phyloP scores from a whole-genome alignment of 176 grass and related monocot genomes.

The Saccharum officinarum region DNA sequence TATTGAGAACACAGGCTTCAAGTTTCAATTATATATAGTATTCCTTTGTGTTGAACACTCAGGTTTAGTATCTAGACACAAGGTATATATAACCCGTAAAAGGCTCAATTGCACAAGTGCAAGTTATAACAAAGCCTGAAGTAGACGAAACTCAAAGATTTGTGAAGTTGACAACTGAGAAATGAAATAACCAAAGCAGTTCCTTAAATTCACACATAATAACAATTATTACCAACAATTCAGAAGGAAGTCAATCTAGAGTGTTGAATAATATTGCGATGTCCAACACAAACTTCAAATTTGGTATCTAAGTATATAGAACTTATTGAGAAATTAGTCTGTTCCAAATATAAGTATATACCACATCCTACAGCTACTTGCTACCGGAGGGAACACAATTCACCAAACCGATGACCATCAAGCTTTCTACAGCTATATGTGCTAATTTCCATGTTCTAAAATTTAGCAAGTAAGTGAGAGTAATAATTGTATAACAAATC shows the following conservation, averaged over 20 bases:
- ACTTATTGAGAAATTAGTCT: neutral
- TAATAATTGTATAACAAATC: neutral
- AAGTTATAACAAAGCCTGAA: neutral
- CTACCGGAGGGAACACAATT: neutral
- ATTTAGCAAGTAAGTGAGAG: neutral
- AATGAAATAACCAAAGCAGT: neutral
- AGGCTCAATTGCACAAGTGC: neutral
- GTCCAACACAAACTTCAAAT: neutral
- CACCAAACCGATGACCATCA: neutral
- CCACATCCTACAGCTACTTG: neutral
- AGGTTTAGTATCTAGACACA: neutral
- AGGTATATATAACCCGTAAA: neutral
- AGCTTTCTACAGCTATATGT: neutral
- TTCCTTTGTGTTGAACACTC: neutral
- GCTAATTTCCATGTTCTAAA: neutral
- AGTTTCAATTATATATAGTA: neutral
- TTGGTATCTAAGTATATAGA: neutral
- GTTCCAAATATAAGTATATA: neutral
- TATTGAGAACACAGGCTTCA: neutral
- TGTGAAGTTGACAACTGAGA: neutral
- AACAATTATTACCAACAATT: neutral
- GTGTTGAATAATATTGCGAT: too few relatives aligned
- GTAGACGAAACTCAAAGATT: neutral
- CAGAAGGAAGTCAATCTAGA: too few relatives aligned
- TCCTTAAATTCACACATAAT: neutral